phyloP scores from a whole-genome alignment of 129 eudicot species.

The Apium graveolens region DNA sequence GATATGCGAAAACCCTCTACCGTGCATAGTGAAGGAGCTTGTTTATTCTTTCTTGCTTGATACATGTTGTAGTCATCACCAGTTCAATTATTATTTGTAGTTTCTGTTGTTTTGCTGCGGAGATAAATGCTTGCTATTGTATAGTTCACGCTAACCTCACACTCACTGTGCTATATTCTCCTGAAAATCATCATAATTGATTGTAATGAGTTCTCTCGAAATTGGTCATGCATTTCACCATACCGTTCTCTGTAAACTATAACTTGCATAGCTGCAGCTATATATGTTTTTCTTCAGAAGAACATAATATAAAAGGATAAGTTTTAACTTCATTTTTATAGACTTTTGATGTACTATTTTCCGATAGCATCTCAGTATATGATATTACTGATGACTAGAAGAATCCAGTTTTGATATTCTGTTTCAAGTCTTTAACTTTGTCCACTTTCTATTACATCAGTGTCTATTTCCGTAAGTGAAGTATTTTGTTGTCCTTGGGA shows the following conservation, averaged over 20 bases:
- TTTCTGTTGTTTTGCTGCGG: background rate
- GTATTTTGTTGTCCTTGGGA: background rate
- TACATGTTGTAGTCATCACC: background rate
- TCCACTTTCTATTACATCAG: background rate
- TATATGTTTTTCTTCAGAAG: background rate
- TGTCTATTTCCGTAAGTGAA: background rate
- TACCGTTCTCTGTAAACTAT: slow-evolving; percentile 8
- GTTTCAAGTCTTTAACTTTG: background rate
- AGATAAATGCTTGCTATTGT: slow-evolving; percentile 8
- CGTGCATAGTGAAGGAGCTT: background rate
- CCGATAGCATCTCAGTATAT: background rate
- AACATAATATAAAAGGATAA: background rate
- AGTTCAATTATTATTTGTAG: background rate
- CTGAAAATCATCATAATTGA: background rate
- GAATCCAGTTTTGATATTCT: background rate
- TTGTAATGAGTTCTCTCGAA: background rate
- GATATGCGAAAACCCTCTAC: background rate
- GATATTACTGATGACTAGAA: background rate
- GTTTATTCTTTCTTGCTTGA: background rate
- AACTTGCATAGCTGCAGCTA: background rate
- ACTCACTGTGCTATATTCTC: background rate
- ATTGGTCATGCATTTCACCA: background rate
- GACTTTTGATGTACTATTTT: background rate
- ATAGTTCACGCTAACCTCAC: background rate
- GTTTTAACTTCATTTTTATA: background rate